Percentiles rank a stretch among this genome's conserved stretches.
These are phyloP conservation scores for Oemleria cerasiformis DNA, from an alignment of 306 rosid genomes.

Conservation along the genomic window DNA sequence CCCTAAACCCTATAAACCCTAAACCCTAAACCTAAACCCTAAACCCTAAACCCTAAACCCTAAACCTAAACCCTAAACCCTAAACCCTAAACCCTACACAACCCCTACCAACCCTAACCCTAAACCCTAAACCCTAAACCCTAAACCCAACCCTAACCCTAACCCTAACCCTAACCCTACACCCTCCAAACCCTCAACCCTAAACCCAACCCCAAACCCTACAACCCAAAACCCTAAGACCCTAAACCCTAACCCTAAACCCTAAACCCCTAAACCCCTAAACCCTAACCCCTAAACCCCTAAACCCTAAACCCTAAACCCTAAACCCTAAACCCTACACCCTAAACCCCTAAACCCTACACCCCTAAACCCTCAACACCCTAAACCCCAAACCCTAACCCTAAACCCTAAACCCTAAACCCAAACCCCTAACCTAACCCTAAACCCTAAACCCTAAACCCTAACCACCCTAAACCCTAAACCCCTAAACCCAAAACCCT, in stretches of 20 bases:
- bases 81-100: constrained; percentile 15
- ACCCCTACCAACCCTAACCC: too few species aligned
- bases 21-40: too few species aligned
- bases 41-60: too few species aligned
- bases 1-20: too few species aligned
- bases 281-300: neutral
- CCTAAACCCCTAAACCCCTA: neutral
- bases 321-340: neutral
- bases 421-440: neutral
- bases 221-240: constrained; percentile 23
- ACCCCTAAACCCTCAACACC: neutral
- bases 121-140: constrained; percentile 16
- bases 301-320: neutral
- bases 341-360: neutral
- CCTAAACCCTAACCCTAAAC: constrained; percentile 15
- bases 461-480: neutral
- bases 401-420: too few species aligned
- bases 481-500: neutral
- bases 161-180: too few species aligned
- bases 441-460: neutral
- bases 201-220: constrained; percentile 11
- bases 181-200: constrained; percentile 10
- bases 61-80: constrained; percentile 23
- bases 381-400: neutral
- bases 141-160: too few species aligned